Base-by-base conservation (phyloP, 1,284 basidiomycete species). In the Cutaneotrichosporon mucoides region DNA sequence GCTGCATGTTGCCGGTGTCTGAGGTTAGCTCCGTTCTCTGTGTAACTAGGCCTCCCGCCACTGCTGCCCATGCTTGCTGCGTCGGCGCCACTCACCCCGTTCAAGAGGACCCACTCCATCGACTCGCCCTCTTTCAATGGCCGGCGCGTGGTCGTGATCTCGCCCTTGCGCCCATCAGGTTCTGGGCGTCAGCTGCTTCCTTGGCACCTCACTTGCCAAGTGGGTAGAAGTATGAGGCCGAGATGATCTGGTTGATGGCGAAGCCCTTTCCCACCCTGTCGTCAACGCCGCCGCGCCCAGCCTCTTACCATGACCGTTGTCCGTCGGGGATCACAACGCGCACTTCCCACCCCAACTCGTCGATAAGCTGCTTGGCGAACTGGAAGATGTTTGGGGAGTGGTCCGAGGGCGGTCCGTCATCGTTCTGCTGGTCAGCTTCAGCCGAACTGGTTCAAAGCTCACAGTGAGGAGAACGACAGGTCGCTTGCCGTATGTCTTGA, bases 1-100 rank as follows among this genome's bases (percentile, higher is more conserved):
- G 2, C 90, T 82, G 49, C 93, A 96, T 2, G 92, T 90, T 4
- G 92, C 91, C 2, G 91, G 90, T 10, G 91, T 92, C 89, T 92
- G 66, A 15, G 2, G 57, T 66, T 38, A 66, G 64, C 43, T n/a
- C n/a, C n/a, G n/a, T n/a, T n/a, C n/a, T n/a, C n/a, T n/a, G n/a
- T n/a, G n/a, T n/a, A n/a, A n/a, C n/a, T n/a, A n/a, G n/a, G n/a
- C n/a, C n/a, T n/a, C n/a, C n/a, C n/a, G n/a, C n/a, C n/a, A n/a
- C n/a, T n/a, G n/a, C n/a, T n/a, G n/a, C n/a, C n/a, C n/a, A n/a
- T n/a, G n/a, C n/a, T n/a, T n/a, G n/a, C n/a, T n/a, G n/a, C n/a
- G n/a, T n/a, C n/a, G n/a, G n/a, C n/a, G n/a, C n/a, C n/a, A 69
- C 85, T 69, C 76, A 92, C 91, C 12, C 88, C 89, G 62, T 91